Conservation (phyloP, 257 asterid genomes). For the Nicotiana tabacum region DNA sequence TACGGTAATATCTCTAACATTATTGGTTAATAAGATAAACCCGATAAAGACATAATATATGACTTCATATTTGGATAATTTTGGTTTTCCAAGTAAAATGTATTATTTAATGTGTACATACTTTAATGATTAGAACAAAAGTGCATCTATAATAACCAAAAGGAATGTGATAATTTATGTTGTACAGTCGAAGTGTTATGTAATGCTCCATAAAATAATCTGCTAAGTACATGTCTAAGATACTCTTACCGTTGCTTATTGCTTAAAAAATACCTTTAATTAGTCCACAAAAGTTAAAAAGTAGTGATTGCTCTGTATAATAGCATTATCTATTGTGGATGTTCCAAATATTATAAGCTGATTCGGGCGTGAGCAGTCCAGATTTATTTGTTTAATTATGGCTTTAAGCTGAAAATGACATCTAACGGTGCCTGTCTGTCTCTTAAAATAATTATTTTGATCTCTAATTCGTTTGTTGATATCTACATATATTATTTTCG, state of each 20-base stretch:
- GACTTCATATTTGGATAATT: background rate
- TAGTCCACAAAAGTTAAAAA: background rate
- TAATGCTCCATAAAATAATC: background rate
- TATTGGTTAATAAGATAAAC: background rate
- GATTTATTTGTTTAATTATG: slow-evolving; percentile 6
- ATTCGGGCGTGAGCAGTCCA: background rate
- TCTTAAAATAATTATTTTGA: background rate
- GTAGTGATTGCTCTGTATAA: slow-evolving; percentile 1
- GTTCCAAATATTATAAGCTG: background rate
- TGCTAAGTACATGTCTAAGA: slow-evolving; percentile 3
- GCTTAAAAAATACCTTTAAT: background rate
- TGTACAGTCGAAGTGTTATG: background rate
- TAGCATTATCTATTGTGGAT: slow-evolving; percentile 6
- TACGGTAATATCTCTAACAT: slow-evolving; percentile 11
- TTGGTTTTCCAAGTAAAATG: background rate
- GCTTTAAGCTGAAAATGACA: slow-evolving; percentile 22
- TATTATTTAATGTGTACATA: background rate
- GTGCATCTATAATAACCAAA: background rate
- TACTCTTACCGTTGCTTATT: background rate
- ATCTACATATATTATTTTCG: background rate
- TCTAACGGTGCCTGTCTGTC: slow-evolving; percentile 37
- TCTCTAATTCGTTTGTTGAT: background rate
- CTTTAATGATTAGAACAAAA: slow-evolving; percentile 2
- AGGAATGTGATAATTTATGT: background rate
- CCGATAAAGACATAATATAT: background rate